Evolutionary conservation across 2,329 filamentous ascomycete genomes (phyloP), one percentile per base, ranked within the genome.

Genomic region (Ophiostoma fasciatum): DNA sequence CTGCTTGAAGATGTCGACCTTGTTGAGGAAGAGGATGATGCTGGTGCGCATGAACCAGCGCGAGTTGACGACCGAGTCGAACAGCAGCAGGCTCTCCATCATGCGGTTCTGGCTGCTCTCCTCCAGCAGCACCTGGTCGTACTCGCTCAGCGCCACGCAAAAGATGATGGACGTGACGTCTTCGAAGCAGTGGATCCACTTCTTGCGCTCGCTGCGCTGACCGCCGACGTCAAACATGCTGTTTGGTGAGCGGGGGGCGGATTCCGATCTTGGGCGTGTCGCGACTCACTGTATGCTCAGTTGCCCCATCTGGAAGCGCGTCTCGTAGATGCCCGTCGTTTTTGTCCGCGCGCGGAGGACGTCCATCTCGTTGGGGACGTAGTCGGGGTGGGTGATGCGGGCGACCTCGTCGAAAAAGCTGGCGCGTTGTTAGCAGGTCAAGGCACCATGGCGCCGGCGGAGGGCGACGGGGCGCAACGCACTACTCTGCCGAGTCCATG

Each of bases 121-220:
- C 60, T 98, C 90, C 28, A 98, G 66, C 36, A 98, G 65, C 5
- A 94, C 88, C 61, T 98, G 90, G 53, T 98, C 90, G 56, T 98
- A 98, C 60, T 98, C 90, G 63, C 87, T 96, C 48, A 98, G 63
- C 13, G 90, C 90, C 43, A 98, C 90, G 53, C 90, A 98, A 61
- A 98, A 98, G 48, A 98, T 98, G 58, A 98, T 98, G 4, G 90
- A 96, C 29, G 90, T 98, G 50, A 98, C 90, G 50, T 96, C 96
- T 59, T 98, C 90, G 58, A 98, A 98, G 63, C 90, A 98, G 62
- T 98, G 90, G 54, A 98, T 98, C 90, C 90, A 98, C 64, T 98
- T 98, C 67, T 98, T 98, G 44, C 90, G 74, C 61, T 98, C 90
- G 57, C 88, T 96, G 54, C 90, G 70, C 60, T 98, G 90, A 18